Percentiles rank a stretch among this genome's conserved stretches.
Conservation (phyloP, 768 basidiomycete species). For the Imleria badia region DNA sequence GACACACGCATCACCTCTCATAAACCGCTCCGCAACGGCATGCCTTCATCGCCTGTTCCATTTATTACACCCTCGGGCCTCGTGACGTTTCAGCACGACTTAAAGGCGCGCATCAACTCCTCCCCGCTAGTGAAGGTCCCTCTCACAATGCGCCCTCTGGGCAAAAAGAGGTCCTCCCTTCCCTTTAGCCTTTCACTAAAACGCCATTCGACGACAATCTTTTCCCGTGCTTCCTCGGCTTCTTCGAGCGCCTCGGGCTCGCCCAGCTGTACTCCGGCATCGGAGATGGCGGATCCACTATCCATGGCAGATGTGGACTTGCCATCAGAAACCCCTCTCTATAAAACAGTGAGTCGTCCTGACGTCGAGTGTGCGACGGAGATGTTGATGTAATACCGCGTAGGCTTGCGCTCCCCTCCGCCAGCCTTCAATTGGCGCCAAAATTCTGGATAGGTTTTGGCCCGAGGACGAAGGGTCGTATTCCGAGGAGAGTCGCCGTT, state of each 20-base stretch:
- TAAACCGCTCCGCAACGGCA: slow-evolving; percentile 17
- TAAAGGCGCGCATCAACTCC: slow-evolving; percentile 29
- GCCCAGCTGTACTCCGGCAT: slow-evolving; percentile 10
- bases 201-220: slow-evolving; percentile 28
- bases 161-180: slow-evolving; percentile 28
- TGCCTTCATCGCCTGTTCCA: slow-evolving; percentile 27
- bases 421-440: slow-evolving; percentile 29
- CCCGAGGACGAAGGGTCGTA: slow-evolving; percentile 27
- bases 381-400: slow-evolving; percentile 10
- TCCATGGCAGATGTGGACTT: slow-evolving; percentile 5
- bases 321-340: slow-evolving; percentile 1
- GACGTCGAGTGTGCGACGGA: neutral
- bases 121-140: slow-evolving; percentile 27
- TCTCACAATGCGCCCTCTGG: slow-evolving; percentile 27
- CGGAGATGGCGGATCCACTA: slow-evolving; percentile 25
- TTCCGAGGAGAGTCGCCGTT: slow-evolving; percentile 20
- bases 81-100: slow-evolving; percentile 29
- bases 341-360: slow-evolving; percentile 14
- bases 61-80: slow-evolving; percentile 29
- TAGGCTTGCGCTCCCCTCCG: neutral
- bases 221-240: slow-evolving; percentile 20
- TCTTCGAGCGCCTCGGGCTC: slow-evolving; percentile 14
- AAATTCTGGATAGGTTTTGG: slow-evolving; percentile 32
- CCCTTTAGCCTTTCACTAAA: slow-evolving; percentile 22
- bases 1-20: slow-evolving; percentile 19